phyloP scores from a whole-genome alignment of 805 yeast species.

The Spathaspora arborariae region DNA sequence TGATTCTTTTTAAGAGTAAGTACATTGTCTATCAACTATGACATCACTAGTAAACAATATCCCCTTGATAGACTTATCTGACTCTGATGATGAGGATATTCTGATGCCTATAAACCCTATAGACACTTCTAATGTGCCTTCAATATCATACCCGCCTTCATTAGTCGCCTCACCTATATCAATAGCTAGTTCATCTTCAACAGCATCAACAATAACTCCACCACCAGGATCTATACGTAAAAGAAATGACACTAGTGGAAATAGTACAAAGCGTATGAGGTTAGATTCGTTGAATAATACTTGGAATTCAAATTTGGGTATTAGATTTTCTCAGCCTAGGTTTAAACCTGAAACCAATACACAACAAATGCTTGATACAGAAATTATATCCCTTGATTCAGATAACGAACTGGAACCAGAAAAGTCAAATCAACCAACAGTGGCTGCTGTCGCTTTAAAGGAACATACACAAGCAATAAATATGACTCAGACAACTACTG shows the following conservation, averaged over 20 bases:
- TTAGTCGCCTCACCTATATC: not conserved
- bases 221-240: not conserved
- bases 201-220: not conserved
- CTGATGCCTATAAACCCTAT: too few species aligned
- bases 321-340: too few species aligned
- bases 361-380: too few species aligned
- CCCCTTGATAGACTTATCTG: not conserved
- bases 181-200: not conserved
- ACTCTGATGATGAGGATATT: not conserved
- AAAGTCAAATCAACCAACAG: too few species aligned
- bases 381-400: constrained; percentile 5
- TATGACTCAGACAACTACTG: not conserved
- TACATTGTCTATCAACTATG: not conserved
- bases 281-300: constrained; percentile 5
- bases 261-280: not conserved
- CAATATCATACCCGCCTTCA: not conserved
- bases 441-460: not conserved
- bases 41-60: not conserved
- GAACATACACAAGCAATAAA: not conserved
- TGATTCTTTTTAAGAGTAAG: not conserved
- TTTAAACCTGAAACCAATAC: too few species aligned
- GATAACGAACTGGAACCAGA: not conserved
- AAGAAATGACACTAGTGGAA: not conserved
- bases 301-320: too few species aligned
- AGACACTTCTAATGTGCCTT: too few species aligned